Evolutionary conservation across 78 protist genomes (phyloP), one percentile per base, ranked within the genome.

Genomic region (Dictyostelium purpureum): DNA sequence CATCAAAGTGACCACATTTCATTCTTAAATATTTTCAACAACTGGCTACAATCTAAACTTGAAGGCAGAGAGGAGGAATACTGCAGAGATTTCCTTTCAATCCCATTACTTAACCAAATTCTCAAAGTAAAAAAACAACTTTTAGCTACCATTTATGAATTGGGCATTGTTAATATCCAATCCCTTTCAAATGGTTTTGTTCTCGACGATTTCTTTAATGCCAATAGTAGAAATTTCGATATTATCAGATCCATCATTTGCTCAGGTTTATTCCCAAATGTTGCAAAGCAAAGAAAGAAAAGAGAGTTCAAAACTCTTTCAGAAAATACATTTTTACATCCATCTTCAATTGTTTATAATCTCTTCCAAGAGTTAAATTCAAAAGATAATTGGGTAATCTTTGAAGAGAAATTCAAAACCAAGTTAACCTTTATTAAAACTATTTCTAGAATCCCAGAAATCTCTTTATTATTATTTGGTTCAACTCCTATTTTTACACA

Each of bases 251-350:
- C 98, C 4, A 61, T 93, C 24, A 49, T 96, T 18, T 61, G 65
- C 45, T 94, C 97, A 11, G 97, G 97, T 77, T 71, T 96, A 35
- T 96, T 96, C 49, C 98, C 98, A 51, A 96, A 95, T 67, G 79
- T 96, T 26, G 95, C 85, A 0, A 75, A 45, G 52, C 81, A 75
- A 28, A 75, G 56, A 51, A 52, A 28, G 52, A 75, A 75, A 51
- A 75, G 42, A 31, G 81, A 75, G 52, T 75, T 75, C 21, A 38
- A 28, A 51, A 75, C 81, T 10, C 38, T 75, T 11, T 38, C 45
- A 33, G 81, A 52, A 52, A 71, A 43, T 71, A 71, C 78, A n/a
- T 71, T 71, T 40, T 26, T 71, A 51, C 81, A 75, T 35, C 81
- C 81, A 33, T 75, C 66, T n/a, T 75, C 81, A 31, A 75, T 75